Percentiles rank a stretch among this genome's conserved stretches.
Evolutionary conservation across 2,329 filamentous ascomycete species (phyloP).

Genomic region (Colletotrichum sp.): DNA sequence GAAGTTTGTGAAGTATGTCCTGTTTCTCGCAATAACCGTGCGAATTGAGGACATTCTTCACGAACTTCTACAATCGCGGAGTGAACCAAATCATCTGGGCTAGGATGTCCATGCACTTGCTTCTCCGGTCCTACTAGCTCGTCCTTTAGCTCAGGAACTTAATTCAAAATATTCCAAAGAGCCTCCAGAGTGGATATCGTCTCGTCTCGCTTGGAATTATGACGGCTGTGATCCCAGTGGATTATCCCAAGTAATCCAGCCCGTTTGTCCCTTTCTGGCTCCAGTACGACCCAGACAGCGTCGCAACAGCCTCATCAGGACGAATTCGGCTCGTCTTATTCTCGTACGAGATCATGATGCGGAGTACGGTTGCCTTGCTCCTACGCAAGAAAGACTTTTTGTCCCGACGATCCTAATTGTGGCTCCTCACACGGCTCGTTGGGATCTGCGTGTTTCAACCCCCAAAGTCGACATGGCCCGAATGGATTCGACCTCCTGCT

Average conservation of each 20-base stretch:
- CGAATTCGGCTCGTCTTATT: not conserved
- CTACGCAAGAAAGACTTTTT: not conserved
- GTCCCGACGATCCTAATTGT: conserved; percentile 9
- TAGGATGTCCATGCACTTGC: not conserved
- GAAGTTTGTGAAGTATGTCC: not conserved
- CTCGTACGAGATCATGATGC: not conserved
- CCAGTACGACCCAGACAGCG: not conserved
- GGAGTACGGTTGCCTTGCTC: not conserved
- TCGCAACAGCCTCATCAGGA: not conserved
- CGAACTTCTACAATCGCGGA: not conserved
- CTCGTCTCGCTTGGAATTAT: not conserved
- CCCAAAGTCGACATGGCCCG: not conserved
- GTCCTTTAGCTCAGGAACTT: not conserved
- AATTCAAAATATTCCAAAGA: not conserved
- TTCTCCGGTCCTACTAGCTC: not conserved
- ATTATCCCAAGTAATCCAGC: not conserved
- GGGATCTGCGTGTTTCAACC: conserved; percentile 16
- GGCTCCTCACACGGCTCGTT: not conserved
- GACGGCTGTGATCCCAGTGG: not conserved
- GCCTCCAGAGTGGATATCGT: not conserved
- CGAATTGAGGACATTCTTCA: not conserved
- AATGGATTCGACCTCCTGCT: not conserved
- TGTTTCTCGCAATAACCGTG: not conserved
- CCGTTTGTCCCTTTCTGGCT: not conserved
- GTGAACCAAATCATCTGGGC: not conserved